These are phyloP conservation scores for Cardamine resedifolia DNA, from an alignment of 345 rosid species.

Conservation along the genomic window DNA sequence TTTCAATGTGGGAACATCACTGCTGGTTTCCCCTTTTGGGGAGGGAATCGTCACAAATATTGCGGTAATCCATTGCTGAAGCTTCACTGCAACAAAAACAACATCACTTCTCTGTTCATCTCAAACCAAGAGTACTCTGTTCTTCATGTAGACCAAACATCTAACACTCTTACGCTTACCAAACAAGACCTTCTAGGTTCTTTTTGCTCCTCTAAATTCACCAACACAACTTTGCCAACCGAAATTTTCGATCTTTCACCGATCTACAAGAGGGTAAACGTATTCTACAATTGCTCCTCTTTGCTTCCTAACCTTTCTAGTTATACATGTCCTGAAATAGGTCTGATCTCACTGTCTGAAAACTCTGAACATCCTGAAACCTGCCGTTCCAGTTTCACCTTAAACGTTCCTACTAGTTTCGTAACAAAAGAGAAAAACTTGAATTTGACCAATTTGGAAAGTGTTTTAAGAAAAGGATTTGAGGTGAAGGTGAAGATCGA, in stretches of 20 bases:
- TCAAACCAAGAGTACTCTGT: constrained; percentile 21
- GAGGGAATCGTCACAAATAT: fast-evolving
- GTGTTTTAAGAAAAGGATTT: constrained; percentile 29
- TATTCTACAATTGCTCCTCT: constrained; percentile 4
- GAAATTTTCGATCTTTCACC: background rate
- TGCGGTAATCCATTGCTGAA: constrained; percentile 42
- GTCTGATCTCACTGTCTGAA: background rate
- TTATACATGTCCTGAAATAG: background rate
- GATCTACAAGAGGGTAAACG: constrained; percentile 4
- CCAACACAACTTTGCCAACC: constrained; percentile 5
- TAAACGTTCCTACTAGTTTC: constrained; percentile 2
- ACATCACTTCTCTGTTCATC: background rate
- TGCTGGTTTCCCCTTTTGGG: background rate
- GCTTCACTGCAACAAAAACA: constrained; percentile 26
- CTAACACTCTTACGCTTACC: constrained; percentile 18
- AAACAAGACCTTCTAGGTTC: constrained; percentile 13
- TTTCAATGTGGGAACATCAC: constrained; percentile 36
- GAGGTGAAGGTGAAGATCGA: constrained; percentile 34
- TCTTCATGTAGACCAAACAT: background rate
- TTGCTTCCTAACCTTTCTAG: background rate
- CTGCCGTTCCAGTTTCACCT: background rate
- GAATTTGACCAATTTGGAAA: background rate
- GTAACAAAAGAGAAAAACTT: background rate
- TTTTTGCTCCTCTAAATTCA: background rate
- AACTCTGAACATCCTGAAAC: background rate